A percentile compares a stretch with the other conserved stretches of the same genome.
phyloP scores from a whole-genome alignment of 352 stramenopile genomes.

The Phytopythium chamaehyphon region DNA sequence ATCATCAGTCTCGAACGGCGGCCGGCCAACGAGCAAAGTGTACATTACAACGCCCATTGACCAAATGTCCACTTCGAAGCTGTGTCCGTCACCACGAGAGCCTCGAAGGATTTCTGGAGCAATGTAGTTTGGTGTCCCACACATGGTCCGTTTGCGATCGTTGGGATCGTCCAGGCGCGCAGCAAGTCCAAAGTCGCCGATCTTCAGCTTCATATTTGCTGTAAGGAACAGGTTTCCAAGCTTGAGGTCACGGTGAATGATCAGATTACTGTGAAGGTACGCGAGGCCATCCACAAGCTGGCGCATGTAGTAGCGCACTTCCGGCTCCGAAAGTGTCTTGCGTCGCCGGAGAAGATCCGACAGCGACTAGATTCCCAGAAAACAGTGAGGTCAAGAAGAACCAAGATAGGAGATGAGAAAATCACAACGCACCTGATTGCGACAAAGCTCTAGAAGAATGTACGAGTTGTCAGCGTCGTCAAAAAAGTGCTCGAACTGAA shows the following conservation, averaged over 20 bases:
- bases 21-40: conserved; percentile 95
- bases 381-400: neutral
- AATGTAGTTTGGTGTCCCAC: conserved; percentile 93
- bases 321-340: conserved; percentile 93
- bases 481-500: conserved; percentile 98
- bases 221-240: conserved; percentile 97
- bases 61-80: conserved; percentile 98
- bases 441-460: conserved; percentile 96
- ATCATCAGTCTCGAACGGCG: conserved; percentile 96
- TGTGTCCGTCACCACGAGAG: conserved; percentile 90
- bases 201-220: conserved; percentile 93
- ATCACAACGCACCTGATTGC: conserved; percentile 77
- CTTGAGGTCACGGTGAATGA: conserved; percentile 98
- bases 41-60: conserved; percentile 97
- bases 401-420: neutral
- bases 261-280: conserved; percentile 93
- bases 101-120: conserved; percentile 91
- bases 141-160: conserved; percentile 97
- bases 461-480: conserved; percentile 97
- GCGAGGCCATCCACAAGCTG: conserved; percentile 90
- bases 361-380: conserved; percentile 86
- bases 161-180: conserved; percentile 71
- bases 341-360: conserved; percentile 94
- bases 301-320: conserved; percentile 93
- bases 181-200: conserved; percentile 96